phyloP scores from a whole-genome alignment of 2,329 filamentous ascomycete genomes.

The Venturia aucupariae region DNA sequence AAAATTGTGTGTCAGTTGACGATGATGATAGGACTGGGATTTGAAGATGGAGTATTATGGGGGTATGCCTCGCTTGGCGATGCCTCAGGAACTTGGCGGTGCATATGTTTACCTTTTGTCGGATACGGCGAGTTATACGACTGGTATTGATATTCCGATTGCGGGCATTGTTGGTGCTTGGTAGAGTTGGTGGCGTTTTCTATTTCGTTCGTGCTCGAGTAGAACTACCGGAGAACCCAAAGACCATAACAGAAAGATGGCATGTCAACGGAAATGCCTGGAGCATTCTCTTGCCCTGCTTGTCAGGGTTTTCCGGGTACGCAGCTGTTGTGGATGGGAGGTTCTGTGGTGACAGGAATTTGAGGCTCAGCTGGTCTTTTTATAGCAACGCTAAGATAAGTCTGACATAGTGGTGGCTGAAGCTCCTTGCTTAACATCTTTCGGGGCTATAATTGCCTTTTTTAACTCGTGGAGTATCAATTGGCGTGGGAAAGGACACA shows the following conservation, averaged over 20 bases:
- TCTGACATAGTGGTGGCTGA: neutral
- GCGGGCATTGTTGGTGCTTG: constrained; percentile 40
- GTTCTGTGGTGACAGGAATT: neutral
- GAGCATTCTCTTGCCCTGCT: neutral
- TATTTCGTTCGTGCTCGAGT: neutral
- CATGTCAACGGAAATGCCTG: too few relatives aligned
- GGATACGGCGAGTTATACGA: constrained; percentile 43
- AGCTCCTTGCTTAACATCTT: neutral
- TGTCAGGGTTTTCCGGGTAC: neutral
- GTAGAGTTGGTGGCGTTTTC: constrained; percentile 17
- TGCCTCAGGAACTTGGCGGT: constrained; percentile 51
- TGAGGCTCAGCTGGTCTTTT: neutral
- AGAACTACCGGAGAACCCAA: neutral
- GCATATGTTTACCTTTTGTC: constrained; percentile 46
- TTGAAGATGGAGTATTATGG: constrained; percentile 45
- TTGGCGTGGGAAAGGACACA: neutral
- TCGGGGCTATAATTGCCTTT: neutral
- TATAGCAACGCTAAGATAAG: neutral
- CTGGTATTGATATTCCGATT: constrained; percentile 40
- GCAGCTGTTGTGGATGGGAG: neutral
- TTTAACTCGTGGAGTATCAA: neutral
- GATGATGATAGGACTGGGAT: neutral
- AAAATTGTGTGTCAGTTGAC: neutral
- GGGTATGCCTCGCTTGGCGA: constrained; percentile 42
- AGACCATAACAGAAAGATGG: neutral